Evolutionary conservation across 441 rosid genomes (phyloP).

Genomic region (Manihot esculenta): DNA sequence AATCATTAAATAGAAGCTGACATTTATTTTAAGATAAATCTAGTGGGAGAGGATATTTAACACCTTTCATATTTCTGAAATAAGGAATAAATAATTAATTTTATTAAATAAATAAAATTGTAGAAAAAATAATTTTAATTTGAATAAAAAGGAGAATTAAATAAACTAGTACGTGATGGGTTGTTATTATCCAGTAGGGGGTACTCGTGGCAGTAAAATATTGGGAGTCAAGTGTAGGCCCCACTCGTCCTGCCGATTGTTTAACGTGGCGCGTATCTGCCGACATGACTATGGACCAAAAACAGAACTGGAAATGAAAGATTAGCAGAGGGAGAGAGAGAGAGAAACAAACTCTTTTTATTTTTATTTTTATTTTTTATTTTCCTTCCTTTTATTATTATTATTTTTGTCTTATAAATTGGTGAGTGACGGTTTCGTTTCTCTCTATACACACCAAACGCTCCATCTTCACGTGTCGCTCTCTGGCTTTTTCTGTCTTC

Average conservation of each 20-base stretch:
- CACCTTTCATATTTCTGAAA: too few species aligned
- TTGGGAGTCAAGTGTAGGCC: slow-evolving; percentile 22
- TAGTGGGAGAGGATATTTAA: too few species aligned
- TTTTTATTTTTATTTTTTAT: background rate
- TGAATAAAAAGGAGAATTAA: too few species aligned
- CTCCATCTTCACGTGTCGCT: slow-evolving; percentile 53
- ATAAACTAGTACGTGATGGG: slow-evolving; percentile 4
- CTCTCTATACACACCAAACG: slow-evolving; percentile 6
- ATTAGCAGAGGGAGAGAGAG: background rate
- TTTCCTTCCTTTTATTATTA: background rate
- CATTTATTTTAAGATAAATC: too few species aligned
- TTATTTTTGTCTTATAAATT: slow-evolving; percentile 9
- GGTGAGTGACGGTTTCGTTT: slow-evolving; percentile 33
- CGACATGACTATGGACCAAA: slow-evolving; percentile 10
- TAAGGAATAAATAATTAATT: too few species aligned
- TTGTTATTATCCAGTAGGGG: slow-evolving; percentile 32
- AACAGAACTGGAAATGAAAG: slow-evolving; percentile 4
- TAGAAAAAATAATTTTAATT: too few species aligned
- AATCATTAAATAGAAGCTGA: too few species aligned
- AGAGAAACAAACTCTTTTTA: background rate
- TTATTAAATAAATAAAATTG: too few species aligned
- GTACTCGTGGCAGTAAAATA: slow-evolving; percentile 40
- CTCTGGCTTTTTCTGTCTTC: slow-evolving; percentile 10
- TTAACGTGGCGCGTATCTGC: slow-evolving; percentile 36
- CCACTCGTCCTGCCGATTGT: slow-evolving; percentile 5